phyloP scores from a whole-genome alignment of 2,329 filamentous ascomycete species.

The Orbilia oligospora region DNA sequence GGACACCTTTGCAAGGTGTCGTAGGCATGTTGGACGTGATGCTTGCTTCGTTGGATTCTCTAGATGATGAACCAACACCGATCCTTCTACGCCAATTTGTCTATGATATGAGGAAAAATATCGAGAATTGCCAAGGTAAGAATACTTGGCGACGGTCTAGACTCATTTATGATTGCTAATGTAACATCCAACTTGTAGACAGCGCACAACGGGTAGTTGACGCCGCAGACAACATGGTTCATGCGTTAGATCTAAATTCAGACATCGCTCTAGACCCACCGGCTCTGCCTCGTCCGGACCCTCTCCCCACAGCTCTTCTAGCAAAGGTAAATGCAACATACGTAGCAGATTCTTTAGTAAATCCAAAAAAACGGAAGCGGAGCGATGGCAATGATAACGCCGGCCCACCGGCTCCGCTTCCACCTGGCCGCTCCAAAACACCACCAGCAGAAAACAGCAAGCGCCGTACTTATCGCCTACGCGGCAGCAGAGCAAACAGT shows the following conservation, averaged over 20 bases:
- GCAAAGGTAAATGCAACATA: slow-evolving; percentile 40
- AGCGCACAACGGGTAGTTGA: slow-evolving; percentile 80
- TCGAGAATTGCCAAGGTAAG: slow-evolving; percentile 78
- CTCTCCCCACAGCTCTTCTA: slow-evolving; percentile 33
- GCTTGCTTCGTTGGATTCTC: slow-evolving; percentile 72
- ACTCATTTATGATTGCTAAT: slow-evolving; percentile 30
- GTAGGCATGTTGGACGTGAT: slow-evolving; percentile 83
- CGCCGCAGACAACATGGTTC: slow-evolving; percentile 81
- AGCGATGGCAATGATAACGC: slow-evolving; percentile 53
- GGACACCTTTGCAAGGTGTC: slow-evolving; percentile 82
- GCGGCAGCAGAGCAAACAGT: slow-evolving; percentile 57
- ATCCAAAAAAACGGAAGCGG: slow-evolving; percentile 58
- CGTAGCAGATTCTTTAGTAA: slow-evolving; percentile 14
- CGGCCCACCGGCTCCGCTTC: slow-evolving; percentile 52
- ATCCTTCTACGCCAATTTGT: slow-evolving; percentile 72
- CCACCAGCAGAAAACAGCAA: slow-evolving; percentile 49
- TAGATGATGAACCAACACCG: slow-evolving; percentile 47
- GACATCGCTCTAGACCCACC: slow-evolving; percentile 75
- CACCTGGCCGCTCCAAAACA: slow-evolving; percentile 67
- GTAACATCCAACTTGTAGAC: slow-evolving; percentile 68
- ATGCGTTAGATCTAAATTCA: slow-evolving; percentile 82
- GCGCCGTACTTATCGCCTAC: slow-evolving; percentile 40
- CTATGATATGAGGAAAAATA: slow-evolving; percentile 76
- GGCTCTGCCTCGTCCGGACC: slow-evolving; percentile 64
- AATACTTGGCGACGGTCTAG: slow-evolving; percentile 34